Evolutionary conservation across 2,329 filamentous ascomycete species (phyloP), one percentile per base, ranked within the genome.

Genomic region (Byssoonygena ceratinophila): DNA sequence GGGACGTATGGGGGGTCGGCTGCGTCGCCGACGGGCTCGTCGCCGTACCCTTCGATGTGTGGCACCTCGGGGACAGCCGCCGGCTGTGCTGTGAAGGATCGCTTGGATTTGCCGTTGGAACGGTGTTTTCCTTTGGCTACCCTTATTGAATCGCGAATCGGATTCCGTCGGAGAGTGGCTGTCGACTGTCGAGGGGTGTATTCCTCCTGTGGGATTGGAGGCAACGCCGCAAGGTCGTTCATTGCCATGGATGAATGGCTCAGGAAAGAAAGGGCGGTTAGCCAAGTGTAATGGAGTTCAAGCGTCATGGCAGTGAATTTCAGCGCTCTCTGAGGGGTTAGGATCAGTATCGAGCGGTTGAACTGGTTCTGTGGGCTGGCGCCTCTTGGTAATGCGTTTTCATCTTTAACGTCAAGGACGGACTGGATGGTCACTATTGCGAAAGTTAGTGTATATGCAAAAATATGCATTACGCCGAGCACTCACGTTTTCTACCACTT

Each of bases 371-470:
- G 66, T 3, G 68, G 58, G 18, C 67, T 70, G 37, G 76, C 71
- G 50, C 84, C 84, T 66, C 85, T 92, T 1, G 91, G 91, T 36
- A 87, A 67, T 5, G 87, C 81, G 57, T 92, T 94, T 63, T 92
- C 88, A 61, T 98, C 92, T 68, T 94, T 94, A 58, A 98, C 92
- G 63, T 98, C 92, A 27, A 98, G 77, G 3, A 98, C 92, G 8
- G 92, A 96, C 74, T 97, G 91, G 58, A 98, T 96, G 8, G 78
- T 81, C 62, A 98, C 90, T 96, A 29, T 40, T 55, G 32, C 54
- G 20, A 29, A 20, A 48, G 46, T 65, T 73, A 68, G 72, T 64
- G 53, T 43, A 9, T 16, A 9, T 16, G 16, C 20, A 36, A 46
- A 9, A 14, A 14, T 11, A 27, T n/a, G 29, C n/a, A 39, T 6